A percentile compares a stretch with the other conserved stretches of the same genome.
These are phyloP conservation scores for Sphaerulina vaccinii DNA, from an alignment of 2,329 filamentous ascomycete species.

Conservation along the genomic window DNA sequence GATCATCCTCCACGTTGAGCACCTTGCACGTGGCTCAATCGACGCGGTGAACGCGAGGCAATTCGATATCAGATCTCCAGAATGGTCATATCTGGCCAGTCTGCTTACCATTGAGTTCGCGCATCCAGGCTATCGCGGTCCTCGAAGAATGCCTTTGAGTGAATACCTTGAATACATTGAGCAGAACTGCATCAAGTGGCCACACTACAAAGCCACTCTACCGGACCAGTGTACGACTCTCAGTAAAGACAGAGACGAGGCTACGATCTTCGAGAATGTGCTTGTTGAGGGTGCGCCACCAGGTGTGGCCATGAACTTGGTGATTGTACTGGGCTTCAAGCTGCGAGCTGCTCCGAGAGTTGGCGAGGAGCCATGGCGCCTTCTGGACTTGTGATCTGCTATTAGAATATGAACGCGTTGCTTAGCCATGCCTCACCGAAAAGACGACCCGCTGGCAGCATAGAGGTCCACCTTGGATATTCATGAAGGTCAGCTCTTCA, in stretches of 20 bases:
- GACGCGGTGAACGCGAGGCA: neutral
- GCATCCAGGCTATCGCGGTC: neutral
- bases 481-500: too few relatives aligned
- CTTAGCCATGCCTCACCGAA: too few relatives aligned
- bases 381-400: neutral
- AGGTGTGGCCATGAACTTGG: slow-evolving; percentile 6
- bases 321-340: slow-evolving; percentile 11
- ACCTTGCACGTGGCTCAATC: neutral
- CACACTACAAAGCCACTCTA: slow-evolving; percentile 1
- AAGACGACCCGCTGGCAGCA: too few relatives aligned
- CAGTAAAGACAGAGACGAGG: slow-evolving; percentile 3
- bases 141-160: neutral
- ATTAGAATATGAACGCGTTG: slow-evolving; percentile 6
- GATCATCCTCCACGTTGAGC: neutral
- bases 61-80: neutral
- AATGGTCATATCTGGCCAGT: neutral
- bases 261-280: slow-evolving; percentile 12
- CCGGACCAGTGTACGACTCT: slow-evolving; percentile 2
- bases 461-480: too few relatives aligned
- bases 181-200: neutral
- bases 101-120: neutral
- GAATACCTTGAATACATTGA: slow-evolving; percentile 2
- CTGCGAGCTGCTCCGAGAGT: slow-evolving; percentile 4
- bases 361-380: slow-evolving; percentile 4
- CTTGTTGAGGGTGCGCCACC: slow-evolving; percentile 6